Evolutionary conservation across 768 basidiomycete genomes (phyloP), one percentile per base, ranked within the genome.

Genomic region (Mycena alexandri): DNA sequence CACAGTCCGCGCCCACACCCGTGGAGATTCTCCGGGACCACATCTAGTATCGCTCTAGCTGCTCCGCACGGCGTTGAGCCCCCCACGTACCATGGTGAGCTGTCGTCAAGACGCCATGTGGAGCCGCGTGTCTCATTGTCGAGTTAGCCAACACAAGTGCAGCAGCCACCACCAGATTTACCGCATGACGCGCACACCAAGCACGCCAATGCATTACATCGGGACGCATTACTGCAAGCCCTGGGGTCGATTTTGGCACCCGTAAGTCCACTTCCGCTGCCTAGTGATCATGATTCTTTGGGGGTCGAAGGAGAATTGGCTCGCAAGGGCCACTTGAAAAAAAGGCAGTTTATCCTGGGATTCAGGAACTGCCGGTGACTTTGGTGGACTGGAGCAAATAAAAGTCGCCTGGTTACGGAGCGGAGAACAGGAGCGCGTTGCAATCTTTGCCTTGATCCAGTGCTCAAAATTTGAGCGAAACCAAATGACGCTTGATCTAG

Each of bases 171-270:
- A 9, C 54, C 47, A 16, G 67, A 68, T 22, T 22, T 54, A 24
- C 61, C 63, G 21, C 62, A 68, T 25, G 62, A 63, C 24, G 43
- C 22, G 38, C 62, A 68, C 44, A 59, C 36, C 72, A 75, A 77
- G 60, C 76, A 78, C 67, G 59, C 59, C 1, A 77, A 82, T 64
- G 73, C 76, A 4, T 80, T 82, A 59, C 84, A 86, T 67, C 81
- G 81, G 48, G 84, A 86, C 63, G 84, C 86, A 10, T 78, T 89
- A 25, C 80, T 86, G 42, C 82, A 88, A 29, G 88, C 86, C 0
- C 76, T 90, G 57, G 89, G 89, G 22, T 88, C 86, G 71, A 89
- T 90, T 47, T 76, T 90, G 14, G 78, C 85, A 13, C 88, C 88
- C 68, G 88, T 89, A 73, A 77, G 87, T 82, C 62, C 44, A 46